phyloP scores from a whole-genome alignment of 148 eudicot genomes.

The Limonium bicolor region DNA sequence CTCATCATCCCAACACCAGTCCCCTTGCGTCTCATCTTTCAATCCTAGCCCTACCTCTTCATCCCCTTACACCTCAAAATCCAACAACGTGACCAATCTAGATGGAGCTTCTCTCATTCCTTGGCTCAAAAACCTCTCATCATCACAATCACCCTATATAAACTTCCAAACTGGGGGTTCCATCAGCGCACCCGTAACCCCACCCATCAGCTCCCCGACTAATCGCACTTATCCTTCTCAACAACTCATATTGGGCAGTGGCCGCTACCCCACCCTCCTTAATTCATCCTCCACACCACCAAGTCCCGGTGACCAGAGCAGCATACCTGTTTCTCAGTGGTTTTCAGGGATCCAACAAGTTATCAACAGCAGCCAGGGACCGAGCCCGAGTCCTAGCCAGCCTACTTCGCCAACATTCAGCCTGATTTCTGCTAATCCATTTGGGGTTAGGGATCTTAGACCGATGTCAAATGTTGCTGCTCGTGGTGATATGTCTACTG shows the following conservation, averaged over 20 bases:
- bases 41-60: constrained; percentile 51
- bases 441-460: constrained; percentile 34
- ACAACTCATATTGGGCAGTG: constrained; percentile 18
- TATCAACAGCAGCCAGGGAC: constrained; percentile 22
- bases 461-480: constrained; percentile 21
- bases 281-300: constrained; percentile 55
- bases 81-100: constrained; percentile 22
- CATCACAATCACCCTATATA: constrained; percentile 32
- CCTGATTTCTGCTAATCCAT: constrained; percentile 47
- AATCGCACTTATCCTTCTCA: constrained; percentile 19
- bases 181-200: constrained; percentile 74
- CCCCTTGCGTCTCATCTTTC: constrained; percentile 45
- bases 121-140: constrained; percentile 59
- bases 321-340: constrained; percentile 31
- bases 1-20: constrained; percentile 55
- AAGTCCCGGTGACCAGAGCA: constrained; percentile 32
- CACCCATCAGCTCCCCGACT: constrained; percentile 59
- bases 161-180: constrained; percentile 34
- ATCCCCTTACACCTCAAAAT: constrained; percentile 47
- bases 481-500: constrained; percentile 54
- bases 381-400: too few species aligned
- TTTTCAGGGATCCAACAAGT: constrained; percentile 28
- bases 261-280: constrained; percentile 20
- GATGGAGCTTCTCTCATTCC: constrained; percentile 59
- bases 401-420: constrained; percentile 49